These are phyloP conservation scores for Funneliformis geosporum DNA, from an alignment of 192 early-diverging fungal genomes.

Conservation along the genomic window DNA sequence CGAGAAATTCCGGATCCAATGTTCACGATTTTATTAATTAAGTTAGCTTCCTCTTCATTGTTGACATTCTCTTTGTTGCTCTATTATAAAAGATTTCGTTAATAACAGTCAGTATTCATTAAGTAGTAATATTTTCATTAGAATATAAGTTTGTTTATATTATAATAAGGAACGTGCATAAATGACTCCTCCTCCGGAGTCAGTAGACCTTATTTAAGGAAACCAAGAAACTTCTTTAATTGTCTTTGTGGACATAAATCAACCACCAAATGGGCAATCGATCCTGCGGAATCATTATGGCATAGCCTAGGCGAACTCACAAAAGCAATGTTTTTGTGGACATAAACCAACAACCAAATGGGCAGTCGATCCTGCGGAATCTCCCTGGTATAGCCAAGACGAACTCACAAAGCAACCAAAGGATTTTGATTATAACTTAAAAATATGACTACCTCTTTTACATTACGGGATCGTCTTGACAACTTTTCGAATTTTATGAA, in stretches of 20 bases:
- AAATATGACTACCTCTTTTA: no score
- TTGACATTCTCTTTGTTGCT: background rate
- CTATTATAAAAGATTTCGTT: slow-evolving; percentile 1
- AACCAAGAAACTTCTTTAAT: slow-evolving; percentile 7
- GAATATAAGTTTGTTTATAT: no score
- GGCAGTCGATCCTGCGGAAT: slow-evolving; percentile 5
- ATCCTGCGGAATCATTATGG: background rate
- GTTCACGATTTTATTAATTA: no score
- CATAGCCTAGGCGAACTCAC: background rate
- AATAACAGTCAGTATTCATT: no score
- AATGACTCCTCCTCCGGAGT: background rate
- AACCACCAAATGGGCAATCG: background rate
- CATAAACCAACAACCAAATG: slow-evolving; percentile 1
- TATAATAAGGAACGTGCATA: no score
- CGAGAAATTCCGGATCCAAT: no score
- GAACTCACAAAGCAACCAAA: no score
- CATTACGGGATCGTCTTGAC: no score
- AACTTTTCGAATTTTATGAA: no score
- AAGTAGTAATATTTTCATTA: no score
- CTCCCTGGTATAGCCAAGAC: background rate
- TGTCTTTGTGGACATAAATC: background rate
- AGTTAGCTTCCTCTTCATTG: no score
- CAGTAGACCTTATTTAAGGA: slow-evolving; percentile 8
- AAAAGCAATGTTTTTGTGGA: background rate
- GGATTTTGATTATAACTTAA: no score